Percentiles rank a stretch among this genome's conserved stretches.
Conservation (phyloP, 257 asterid genomes). For the Plantago elongata region DNA sequence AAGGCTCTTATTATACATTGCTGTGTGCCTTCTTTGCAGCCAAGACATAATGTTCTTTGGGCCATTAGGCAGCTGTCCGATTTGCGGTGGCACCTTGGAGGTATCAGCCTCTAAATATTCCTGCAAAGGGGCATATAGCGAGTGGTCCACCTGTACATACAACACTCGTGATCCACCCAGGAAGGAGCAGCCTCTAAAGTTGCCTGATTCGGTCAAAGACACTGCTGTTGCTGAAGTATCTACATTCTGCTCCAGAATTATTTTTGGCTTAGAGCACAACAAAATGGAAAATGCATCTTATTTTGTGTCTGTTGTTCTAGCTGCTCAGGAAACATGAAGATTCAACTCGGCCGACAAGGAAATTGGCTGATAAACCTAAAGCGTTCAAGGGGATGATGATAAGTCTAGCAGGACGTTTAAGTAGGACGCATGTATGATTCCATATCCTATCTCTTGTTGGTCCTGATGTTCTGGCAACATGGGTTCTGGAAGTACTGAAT, state of each 20-base stretch:
- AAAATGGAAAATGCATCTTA: neutral
- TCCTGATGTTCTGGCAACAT: no score
- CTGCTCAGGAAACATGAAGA: slow-evolving; percentile 43
- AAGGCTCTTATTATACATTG: neutral
- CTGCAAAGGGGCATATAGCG: slow-evolving; percentile 59
- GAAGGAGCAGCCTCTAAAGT: slow-evolving; percentile 39
- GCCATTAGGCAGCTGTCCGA: slow-evolving; percentile 47
- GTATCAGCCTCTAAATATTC: slow-evolving; percentile 26
- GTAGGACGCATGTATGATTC: slow-evolving; percentile 51
- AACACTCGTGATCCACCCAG: slow-evolving; percentile 60
- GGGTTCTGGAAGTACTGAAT: neutral
- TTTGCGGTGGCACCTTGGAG: slow-evolving; percentile 46
- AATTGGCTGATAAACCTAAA: slow-evolving; percentile 44
- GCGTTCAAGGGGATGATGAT: slow-evolving; percentile 65
- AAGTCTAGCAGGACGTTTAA: slow-evolving; percentile 70
- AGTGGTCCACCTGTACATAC: slow-evolving; percentile 69
- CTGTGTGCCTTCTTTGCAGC: slow-evolving; percentile 30
- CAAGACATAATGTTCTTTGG: slow-evolving; percentile 78
- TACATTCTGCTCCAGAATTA: neutral
- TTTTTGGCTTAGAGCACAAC: neutral
- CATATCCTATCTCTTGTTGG: neutral
- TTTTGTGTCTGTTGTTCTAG: slow-evolving; percentile 28
- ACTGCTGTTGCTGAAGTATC: slow-evolving; percentile 45
- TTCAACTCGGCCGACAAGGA: slow-evolving; percentile 26
- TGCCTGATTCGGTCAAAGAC: slow-evolving; percentile 55